Conservation (phyloP, 345 rosid species). For the Linum lewisii region DNA sequence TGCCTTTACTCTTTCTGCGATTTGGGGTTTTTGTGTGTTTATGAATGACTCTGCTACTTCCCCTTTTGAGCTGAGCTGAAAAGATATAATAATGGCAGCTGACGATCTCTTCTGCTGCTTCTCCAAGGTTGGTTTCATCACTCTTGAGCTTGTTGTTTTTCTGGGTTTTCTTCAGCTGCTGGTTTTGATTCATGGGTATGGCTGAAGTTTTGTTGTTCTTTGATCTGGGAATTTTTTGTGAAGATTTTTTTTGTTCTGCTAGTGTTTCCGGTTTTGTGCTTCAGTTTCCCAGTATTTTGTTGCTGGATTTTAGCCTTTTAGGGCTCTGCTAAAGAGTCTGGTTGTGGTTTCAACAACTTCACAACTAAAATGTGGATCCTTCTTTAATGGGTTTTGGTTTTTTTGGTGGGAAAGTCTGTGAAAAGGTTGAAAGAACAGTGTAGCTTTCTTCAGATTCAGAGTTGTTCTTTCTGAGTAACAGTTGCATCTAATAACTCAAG, state of each 20-base stretch:
- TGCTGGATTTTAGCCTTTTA: too few relatives aligned
- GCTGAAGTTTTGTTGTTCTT: not conserved
- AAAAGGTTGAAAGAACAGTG: too few relatives aligned
- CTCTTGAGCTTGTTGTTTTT: not conserved
- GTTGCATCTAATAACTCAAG: too few relatives aligned
- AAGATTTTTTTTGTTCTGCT: constrained; percentile 6
- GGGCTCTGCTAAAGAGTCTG: too few relatives aligned
- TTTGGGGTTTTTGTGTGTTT: constrained; percentile 4
- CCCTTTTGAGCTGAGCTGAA: constrained; percentile 29
- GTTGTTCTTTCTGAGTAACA: too few relatives aligned
- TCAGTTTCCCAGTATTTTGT: constrained; percentile 7
- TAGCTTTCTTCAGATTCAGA: too few relatives aligned
- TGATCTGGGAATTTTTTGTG: constrained; percentile 27
- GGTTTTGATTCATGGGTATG: not conserved
- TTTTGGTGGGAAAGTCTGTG: not conserved
- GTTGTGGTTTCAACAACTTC: too few relatives aligned
- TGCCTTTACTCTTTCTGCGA: not conserved
- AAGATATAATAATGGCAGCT: constrained; percentile 36
- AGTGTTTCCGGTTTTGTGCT: constrained; percentile 11
- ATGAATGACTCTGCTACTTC: constrained; percentile 44
- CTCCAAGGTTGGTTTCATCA: constrained; percentile 44
- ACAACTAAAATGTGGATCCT: too few relatives aligned
- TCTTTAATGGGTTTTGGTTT: not conserved
- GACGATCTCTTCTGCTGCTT: constrained; percentile 53
- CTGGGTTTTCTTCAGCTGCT: not conserved